Base-by-base conservation (phyloP, 352 stramenopile genomes). In the Thraustochytrium sp. region DNA sequence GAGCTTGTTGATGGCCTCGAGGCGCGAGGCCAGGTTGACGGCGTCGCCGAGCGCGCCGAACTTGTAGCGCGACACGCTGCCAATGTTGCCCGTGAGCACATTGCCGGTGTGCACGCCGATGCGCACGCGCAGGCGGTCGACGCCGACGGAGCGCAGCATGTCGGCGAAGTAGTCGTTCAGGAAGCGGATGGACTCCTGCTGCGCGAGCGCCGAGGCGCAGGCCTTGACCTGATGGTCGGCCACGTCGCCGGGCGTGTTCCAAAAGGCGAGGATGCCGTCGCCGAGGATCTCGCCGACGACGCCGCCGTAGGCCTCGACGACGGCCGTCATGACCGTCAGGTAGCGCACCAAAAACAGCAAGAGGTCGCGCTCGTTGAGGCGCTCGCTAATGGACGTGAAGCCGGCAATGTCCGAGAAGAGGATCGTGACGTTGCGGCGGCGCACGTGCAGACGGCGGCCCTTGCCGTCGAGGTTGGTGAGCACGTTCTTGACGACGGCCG, bases 311-410 rank as follows among this genome's bases (percentile, higher is more conserved):
- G 68, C 61, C n/a, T 85, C 44, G 38, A 86, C 76, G 23, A 86
- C 49, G n/a, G 49, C 54, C 42, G 68, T 85, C 84, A 86, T 86
- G 56, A 63, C 59, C 1, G 42, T 86, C 37, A 86, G 80, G 75
- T 86, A 86, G 0, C 85, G 40, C 0, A 51, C 46, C 34, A 86
- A 31, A 38, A 86, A 72, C 23, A 72, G 48, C 13, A 86, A 53
- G 13, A 86, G 34, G 31, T 86, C 84, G 44, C 74, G 82, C 29
- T 59, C 53, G 34, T 83, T 37, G 38, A 86, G 78, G n/a, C 38
- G 31, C 54, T 86, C 84, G n/a, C 44, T 73, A n/a, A 86, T 86
- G 16, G 61, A 73, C n/a, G 84, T 86, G 75, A 86, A 86, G 44
- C 82, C 82, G 18, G 29, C 36, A 85, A 86, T 86, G 68, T 86